A percentile compares a stretch with the other conserved stretches of the same genome.
These are phyloP conservation scores for Vigna radiata DNA, from an alignment of 306 rosid genomes.

Conservation along the genomic window DNA sequence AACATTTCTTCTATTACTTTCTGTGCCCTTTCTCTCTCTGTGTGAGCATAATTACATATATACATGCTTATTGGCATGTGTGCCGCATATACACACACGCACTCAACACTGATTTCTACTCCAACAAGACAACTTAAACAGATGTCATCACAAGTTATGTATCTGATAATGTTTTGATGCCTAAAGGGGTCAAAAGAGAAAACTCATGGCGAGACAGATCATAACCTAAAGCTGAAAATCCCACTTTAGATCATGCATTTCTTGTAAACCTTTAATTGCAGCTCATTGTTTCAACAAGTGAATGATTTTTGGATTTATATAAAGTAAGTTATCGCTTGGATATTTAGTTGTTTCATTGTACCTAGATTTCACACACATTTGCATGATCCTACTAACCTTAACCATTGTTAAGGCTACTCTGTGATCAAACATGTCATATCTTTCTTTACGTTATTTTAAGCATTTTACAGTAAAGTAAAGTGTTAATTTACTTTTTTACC, in stretches of 20 bases:
- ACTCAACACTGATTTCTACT: constrained; percentile 43
- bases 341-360: not conserved
- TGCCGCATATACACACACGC: constrained; percentile 19
- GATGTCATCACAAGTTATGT: constrained; percentile 21
- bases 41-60: constrained; percentile 44
- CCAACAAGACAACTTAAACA: constrained; percentile 19
- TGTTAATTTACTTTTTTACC: not conserved
- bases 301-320: not conserved
- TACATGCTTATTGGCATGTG: constrained; percentile 49
- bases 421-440: not conserved
- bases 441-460: constrained; percentile 4
- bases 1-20: constrained; percentile 28
- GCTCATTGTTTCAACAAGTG: constrained; percentile 7
- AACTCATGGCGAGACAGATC: constrained; percentile 20
- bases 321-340: not conserved
- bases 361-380: not conserved
- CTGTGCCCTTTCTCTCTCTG: constrained; percentile 32
- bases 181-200: constrained; percentile 33
- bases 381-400: not conserved
- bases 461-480: not conserved
- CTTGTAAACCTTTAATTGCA: not conserved
- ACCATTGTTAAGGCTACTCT: not conserved
- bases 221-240: constrained; percentile 40
- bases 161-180: constrained; percentile 23
- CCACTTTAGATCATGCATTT: not conserved